Evolutionary conservation across 176 grass and related monocot species (phyloP).

Genomic region (Rhynchospora pubera): DNA sequence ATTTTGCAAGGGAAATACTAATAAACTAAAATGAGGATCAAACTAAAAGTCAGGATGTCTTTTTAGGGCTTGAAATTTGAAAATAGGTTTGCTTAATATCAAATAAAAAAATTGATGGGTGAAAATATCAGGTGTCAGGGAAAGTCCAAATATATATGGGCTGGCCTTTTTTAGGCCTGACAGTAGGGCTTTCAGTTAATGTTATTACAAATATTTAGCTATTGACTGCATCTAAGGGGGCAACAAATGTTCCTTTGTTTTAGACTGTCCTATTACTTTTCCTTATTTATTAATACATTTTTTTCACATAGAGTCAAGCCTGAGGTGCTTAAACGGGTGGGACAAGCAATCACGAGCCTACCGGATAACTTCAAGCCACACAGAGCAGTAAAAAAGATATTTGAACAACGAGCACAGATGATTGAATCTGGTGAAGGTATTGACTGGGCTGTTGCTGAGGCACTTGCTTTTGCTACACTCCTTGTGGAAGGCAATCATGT

Average conservation of each 20-base stretch:
- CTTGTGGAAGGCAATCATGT: constrained; percentile 94
- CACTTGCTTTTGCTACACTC: constrained; percentile 89
- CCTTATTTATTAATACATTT: neutral
- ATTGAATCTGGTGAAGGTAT: constrained; percentile 82
- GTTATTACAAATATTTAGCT: no score
- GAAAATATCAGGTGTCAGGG: neutral
- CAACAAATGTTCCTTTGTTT: neutral
- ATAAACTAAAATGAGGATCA: neutral
- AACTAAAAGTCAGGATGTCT: neutral
- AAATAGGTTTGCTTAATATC: neutral
- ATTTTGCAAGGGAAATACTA: neutral
- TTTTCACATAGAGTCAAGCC: constrained; percentile 67
- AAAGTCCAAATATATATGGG: neutral
- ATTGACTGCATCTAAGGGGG: no score
- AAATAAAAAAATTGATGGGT: neutral
- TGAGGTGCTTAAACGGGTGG: constrained; percentile 82
- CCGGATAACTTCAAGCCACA: constrained; percentile 95
- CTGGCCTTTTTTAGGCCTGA: constrained; percentile 1
- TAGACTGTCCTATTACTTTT: neutral
- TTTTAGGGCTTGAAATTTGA: neutral
- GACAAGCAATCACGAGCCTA: constrained; percentile 67
- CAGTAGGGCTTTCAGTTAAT: neutral
- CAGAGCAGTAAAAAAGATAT: constrained; percentile 93
- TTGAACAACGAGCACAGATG: constrained; percentile 68
- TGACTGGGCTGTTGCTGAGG: constrained; percentile 90